phyloP scores from a whole-genome alignment of 1,139 yeast genomes.

The Williopsis jadinii region DNA sequence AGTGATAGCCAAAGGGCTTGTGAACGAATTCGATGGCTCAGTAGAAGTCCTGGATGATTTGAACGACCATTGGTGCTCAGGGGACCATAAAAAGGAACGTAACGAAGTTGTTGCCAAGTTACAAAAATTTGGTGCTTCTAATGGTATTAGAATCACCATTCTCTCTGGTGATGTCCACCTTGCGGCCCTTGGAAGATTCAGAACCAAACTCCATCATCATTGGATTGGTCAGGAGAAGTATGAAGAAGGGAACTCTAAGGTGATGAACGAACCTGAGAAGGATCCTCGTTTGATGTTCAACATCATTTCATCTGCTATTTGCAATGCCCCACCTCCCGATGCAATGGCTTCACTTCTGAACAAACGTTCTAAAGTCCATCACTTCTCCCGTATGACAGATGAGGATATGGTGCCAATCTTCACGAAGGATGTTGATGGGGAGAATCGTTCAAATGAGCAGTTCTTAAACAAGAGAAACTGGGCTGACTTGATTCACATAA shows the following conservation, averaged over 20 bases:
- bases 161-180: slow-evolving; percentile 92
- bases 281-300: slow-evolving; percentile 80
- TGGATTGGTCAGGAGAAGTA: slow-evolving; percentile 29
- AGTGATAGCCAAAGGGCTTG: slow-evolving; percentile 57
- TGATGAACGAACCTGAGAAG: slow-evolving; percentile 45
- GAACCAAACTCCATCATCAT: slow-evolving; percentile 47
- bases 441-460: slow-evolving; percentile 43
- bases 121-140: slow-evolving; percentile 53
- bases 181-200: slow-evolving; percentile 75
- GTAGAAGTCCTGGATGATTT: slow-evolving; percentile 87
- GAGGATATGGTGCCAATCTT: slow-evolving; percentile 81
- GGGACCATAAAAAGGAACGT: slow-evolving; percentile 73
- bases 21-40: slow-evolving; percentile 87
- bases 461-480: slow-evolving; percentile 80
- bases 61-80: slow-evolving; percentile 95
- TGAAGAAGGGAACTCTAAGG: slow-evolving; percentile 32
- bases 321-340: slow-evolving; percentile 89
- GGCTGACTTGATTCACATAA: slow-evolving; percentile 42
- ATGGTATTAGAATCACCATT: slow-evolving; percentile 71
- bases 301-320: slow-evolving; percentile 81
- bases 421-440: slow-evolving; percentile 52
- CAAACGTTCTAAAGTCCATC: slow-evolving; percentile 63
- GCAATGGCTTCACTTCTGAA: slow-evolving; percentile 68
- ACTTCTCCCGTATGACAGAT: slow-evolving; percentile 52
- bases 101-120: slow-evolving; percentile 51